phyloP scores from a whole-genome alignment of 2,329 filamentous ascomycete genomes.

The Cladosporium sp. region DNA sequence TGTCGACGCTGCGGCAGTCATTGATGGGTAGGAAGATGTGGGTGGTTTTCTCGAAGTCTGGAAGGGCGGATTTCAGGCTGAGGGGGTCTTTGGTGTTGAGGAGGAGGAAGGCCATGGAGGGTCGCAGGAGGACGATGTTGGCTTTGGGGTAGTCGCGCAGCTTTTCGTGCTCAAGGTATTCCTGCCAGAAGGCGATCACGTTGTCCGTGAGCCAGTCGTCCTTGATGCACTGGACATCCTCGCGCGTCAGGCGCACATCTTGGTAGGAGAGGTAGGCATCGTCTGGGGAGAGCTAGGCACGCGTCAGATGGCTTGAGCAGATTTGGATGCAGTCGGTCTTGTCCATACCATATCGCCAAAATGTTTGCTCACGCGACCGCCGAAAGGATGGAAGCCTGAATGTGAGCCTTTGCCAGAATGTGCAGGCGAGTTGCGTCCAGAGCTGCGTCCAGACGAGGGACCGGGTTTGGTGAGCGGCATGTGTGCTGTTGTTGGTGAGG shows the following conservation, averaged over 20 bases:
- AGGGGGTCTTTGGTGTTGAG: slow-evolving; percentile 64
- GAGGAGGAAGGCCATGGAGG: slow-evolving; percentile 88
- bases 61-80: slow-evolving; percentile 63
- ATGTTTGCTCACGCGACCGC: slow-evolving; percentile 47
- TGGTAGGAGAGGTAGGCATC: slow-evolving; percentile 68
- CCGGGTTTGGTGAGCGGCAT: slow-evolving; percentile 18
- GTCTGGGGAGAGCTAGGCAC: slow-evolving; percentile 52
- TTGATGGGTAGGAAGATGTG: slow-evolving; percentile 97
- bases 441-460: too few relatives aligned
- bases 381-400: slow-evolving; percentile 51
- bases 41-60: slow-evolving; percentile 73
- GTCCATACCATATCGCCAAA: slow-evolving; percentile 40
- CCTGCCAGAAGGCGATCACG: slow-evolving; percentile 97
- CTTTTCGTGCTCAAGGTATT: slow-evolving; percentile 88
- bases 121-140: slow-evolving; percentile 84
- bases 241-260: slow-evolving; percentile 65
- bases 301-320: slow-evolving; percentile 1
- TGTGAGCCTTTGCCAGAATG: slow-evolving; percentile 1
- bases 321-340: background rate
- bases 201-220: slow-evolving; percentile 97
- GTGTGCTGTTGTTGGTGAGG: background rate
- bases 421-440: slow-evolving; percentile 12
- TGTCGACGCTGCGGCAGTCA: slow-evolving; percentile 70
- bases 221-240: slow-evolving; percentile 84
- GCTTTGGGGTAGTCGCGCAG: slow-evolving; percentile 75